Evolutionary conservation across 73 alveolate species (phyloP).

Genomic region (Paramecium pentaurelia): DNA sequence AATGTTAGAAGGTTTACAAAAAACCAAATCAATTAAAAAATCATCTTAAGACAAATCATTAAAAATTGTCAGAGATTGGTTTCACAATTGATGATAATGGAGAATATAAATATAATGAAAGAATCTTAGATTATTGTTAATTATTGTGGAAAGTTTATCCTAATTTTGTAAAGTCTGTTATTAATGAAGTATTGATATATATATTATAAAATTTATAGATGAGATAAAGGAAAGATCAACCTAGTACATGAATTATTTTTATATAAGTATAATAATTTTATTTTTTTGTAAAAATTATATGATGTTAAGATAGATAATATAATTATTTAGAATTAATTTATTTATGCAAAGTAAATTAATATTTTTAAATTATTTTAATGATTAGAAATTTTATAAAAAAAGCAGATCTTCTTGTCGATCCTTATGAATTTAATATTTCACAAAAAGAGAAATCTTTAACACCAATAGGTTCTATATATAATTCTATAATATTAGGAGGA

Average conservation of each 20-base stretch:
- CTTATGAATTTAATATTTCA: conserved; percentile 32
- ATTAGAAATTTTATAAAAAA: not conserved
- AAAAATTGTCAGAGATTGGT: conserved; percentile 24
- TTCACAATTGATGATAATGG: conserved; percentile 31
- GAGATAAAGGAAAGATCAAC: conserved; percentile 15
- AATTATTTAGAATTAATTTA: not conserved
- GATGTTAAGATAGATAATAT: not conserved
- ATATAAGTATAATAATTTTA: not conserved
- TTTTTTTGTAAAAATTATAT: not conserved
- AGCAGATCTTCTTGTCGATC: not conserved
- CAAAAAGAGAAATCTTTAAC: conserved; percentile 6
- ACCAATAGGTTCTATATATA: not conserved
- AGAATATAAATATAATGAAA: conserved; percentile 41
- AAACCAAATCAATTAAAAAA: conserved; percentile 20
- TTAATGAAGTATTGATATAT: conserved; percentile 14
- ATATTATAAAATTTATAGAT: not conserved
- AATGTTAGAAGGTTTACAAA: not conserved
- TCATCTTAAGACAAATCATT: not conserved
- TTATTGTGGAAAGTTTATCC: conserved; percentile 16
- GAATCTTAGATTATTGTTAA: not conserved
- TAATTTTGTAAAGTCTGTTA: not conserved
- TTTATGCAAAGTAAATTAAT: not conserved
- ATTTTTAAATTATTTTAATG: not conserved
- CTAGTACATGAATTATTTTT: not conserved
- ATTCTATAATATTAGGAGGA: not conserved